Percentiles rank a stretch among this genome's conserved stretches.
Conservation (phyloP, 805 yeast species). For the Hermanozyma aechmeae region DNA sequence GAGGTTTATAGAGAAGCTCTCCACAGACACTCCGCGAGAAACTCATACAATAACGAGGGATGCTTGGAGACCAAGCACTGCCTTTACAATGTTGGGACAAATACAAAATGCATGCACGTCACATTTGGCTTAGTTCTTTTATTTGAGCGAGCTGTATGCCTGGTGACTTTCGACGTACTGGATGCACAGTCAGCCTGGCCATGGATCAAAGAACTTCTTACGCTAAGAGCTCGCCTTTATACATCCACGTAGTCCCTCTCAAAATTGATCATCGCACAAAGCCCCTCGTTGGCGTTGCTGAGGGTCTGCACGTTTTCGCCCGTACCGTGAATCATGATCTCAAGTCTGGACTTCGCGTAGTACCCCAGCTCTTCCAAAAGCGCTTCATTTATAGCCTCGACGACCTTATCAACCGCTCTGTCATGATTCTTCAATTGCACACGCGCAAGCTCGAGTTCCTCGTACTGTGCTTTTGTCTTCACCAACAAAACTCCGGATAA, state of each 20-base stretch:
- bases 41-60: too few relatives aligned
- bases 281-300: slow-evolving; percentile 21
- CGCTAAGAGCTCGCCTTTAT: too few relatives aligned
- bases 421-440: slow-evolving; percentile 15
- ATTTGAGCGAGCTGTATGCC: too few relatives aligned
- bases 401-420: slow-evolving; percentile 10
- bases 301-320: slow-evolving; percentile 20
- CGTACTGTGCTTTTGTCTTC: slow-evolving; percentile 1
- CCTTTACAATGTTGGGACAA: too few relatives aligned
- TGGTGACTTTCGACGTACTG: too few relatives aligned
- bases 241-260: slow-evolving; percentile 25
- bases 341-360: slow-evolving; percentile 19
- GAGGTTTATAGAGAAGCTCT: too few relatives aligned
- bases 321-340: slow-evolving; percentile 20
- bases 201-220: too few relatives aligned
- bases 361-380: slow-evolving; percentile 17
- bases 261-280: slow-evolving; percentile 27
- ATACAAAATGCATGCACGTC: too few relatives aligned
- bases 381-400: slow-evolving; percentile 14
- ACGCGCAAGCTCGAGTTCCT: slow-evolving; percentile 11
- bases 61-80: too few relatives aligned
- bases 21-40: too few relatives aligned
- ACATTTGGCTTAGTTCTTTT: too few relatives aligned
- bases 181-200: too few relatives aligned
- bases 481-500: slow-evolving; percentile 6